A percentile compares a stretch with the other conserved stretches of the same genome.
Evolutionary conservation across 352 stramenopile genomes (phyloP).

Genomic region (Globisporangium middletonii): DNA sequence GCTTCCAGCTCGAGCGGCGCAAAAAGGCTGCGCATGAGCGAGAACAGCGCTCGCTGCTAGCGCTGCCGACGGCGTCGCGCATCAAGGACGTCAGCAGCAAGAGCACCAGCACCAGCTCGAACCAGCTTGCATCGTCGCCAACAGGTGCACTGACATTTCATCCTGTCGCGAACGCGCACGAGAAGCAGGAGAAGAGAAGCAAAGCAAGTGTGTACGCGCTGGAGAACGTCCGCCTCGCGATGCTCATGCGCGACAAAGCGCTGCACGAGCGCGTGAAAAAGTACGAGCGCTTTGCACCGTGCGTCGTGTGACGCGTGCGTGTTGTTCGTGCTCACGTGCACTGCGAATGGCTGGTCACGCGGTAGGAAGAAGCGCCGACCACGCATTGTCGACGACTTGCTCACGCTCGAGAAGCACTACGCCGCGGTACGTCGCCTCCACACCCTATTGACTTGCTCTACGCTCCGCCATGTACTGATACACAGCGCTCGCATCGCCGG

Average conservation of each 20-base stretch:
- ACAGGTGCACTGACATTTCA: not conserved
- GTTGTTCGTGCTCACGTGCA: not conserved
- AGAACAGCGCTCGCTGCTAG: slow-evolving; percentile 13
- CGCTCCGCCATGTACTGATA: not conserved
- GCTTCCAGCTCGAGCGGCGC: slow-evolving; percentile 33
- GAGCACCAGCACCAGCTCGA: slow-evolving; percentile 20
- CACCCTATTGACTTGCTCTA: not conserved
- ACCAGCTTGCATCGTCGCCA: slow-evolving; percentile 6
- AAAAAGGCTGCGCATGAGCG: not conserved
- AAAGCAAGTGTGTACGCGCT: slow-evolving; percentile 44
- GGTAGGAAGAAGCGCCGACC: slow-evolving; percentile 44
- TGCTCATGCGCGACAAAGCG: slow-evolving; percentile 36
- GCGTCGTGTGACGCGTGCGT: not conserved
- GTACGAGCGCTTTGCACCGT: slow-evolving; percentile 9
- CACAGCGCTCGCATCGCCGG: not conserved
- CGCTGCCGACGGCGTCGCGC: not conserved
- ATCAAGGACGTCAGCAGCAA: slow-evolving; percentile 9
- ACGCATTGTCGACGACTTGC: slow-evolving; percentile 68
- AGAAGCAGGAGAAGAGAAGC: slow-evolving; percentile 3
- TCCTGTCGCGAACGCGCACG: not conserved
- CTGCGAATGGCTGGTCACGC: not conserved
- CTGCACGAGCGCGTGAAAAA: slow-evolving; percentile 32
- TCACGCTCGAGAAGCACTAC: slow-evolving; percentile 54
- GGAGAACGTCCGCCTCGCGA: slow-evolving; percentile 54
- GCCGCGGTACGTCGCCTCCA: slow-evolving; percentile 16